Base-by-base conservation (phyloP, 2,329 filamentous ascomycete species). In the Talaromyces sp. region DNA sequence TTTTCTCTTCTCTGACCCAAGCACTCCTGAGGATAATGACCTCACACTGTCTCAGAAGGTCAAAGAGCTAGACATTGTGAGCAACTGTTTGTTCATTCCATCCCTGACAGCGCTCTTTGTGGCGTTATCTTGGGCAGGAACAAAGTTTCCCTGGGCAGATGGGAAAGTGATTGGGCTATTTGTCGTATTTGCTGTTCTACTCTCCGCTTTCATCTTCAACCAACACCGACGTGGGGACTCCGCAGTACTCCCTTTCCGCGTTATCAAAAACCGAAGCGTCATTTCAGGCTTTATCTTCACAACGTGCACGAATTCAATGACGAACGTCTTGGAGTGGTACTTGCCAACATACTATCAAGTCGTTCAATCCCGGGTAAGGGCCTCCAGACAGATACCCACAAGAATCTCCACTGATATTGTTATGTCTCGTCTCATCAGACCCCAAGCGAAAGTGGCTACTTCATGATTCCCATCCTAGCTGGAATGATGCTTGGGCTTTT, bases 281-380 rank as follows among this genome's bases (percentile, higher is more conserved):
- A 67, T 71, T 19, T 66, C 68, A 1, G 69, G 70, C 2, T 65
- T 66, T 27, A 51, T 68, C 19, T 71, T 66, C 59, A 66, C 59
- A 6, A 59, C 61, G 22, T 71, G 66, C 54, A 67, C 63, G 9
- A 69, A 69, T 57, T 65, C 64, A 3, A 66, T 66, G 53, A 64
- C 57, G 10, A 70, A 67, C 30, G 64, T 70, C 4, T 56, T 71
- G 17, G 68, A 70, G 47, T 70, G 61, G 59, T 73, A 73, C 54
- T 64, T 75, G 27, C 68, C 73, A 8, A 75, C 71, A 1, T 77
- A 75, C 61, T 77, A 70, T 55, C 74, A 77, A 66, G 65, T 69
- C 9, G 66, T 72, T 55, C 68, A 60, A 59, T 64, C 59, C 1
- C 27, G 58, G 8, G 69, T 74, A 55, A 61, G 60, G 22, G 22